A percentile compares a stretch with the other conserved stretches of the same genome.
Conservation (phyloP, 345 rosid species). For the Sonneratia alba region DNA sequence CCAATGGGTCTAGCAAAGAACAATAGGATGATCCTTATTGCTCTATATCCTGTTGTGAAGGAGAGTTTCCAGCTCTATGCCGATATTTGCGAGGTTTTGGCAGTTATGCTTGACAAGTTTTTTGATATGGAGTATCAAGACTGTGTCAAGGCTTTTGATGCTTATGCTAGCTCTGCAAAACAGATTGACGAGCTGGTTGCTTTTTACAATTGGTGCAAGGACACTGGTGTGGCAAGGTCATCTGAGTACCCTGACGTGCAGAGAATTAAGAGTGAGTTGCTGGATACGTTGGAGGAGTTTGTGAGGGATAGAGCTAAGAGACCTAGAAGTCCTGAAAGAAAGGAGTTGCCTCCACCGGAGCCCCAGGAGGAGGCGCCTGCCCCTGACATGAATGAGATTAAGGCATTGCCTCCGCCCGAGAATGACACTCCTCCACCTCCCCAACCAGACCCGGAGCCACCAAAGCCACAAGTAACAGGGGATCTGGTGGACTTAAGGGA, state of each 20-base stretch:
- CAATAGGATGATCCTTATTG: constrained; percentile 60
- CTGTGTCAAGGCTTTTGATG: constrained; percentile 80
- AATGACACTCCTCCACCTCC: constrained; percentile 31
- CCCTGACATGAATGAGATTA: constrained; percentile 64
- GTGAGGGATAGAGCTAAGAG: constrained; percentile 65
- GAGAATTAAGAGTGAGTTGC: constrained; percentile 62
- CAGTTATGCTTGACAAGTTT: constrained; percentile 73
- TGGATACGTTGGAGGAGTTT: constrained; percentile 79
- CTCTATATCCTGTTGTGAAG: constrained; percentile 58
- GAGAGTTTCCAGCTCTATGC: constrained; percentile 80
- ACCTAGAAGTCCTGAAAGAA: constrained; percentile 59
- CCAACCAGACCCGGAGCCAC: constrained; percentile 44
- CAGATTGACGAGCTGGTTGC: constrained; percentile 69
- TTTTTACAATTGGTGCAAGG: constrained; percentile 86
- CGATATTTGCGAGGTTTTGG: constrained; percentile 75
- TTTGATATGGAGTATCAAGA: constrained; percentile 73
- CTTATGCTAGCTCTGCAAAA: constrained; percentile 72
- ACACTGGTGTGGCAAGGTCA: constrained; percentile 69
- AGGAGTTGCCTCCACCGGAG: constrained; percentile 34
- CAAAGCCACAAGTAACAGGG: constrained; percentile 33
- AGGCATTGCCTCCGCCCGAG: constrained; percentile 79
- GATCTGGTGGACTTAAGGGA: constrained; percentile 82
- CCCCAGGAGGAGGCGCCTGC: constrained; percentile 32
- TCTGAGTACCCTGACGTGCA: constrained; percentile 90
- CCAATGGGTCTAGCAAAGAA: constrained; percentile 77